Base-by-base conservation (phyloP, 108 stramenopile genomes). In the Cylindrotheca fusiformis region DNA sequence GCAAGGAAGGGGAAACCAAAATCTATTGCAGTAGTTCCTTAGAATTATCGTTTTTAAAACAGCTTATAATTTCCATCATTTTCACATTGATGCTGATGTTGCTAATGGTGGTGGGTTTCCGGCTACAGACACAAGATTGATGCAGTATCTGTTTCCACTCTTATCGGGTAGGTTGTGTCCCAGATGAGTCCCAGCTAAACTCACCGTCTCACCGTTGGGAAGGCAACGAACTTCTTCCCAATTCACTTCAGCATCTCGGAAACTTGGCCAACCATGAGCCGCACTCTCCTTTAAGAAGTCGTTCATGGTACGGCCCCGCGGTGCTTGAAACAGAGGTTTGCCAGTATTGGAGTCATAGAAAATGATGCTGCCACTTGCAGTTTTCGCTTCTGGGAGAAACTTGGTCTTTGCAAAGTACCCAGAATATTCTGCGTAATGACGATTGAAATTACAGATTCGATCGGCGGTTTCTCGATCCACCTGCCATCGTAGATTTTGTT, bases 111-210 rank as follows among this genome's bases (percentile, higher is more conserved):
- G n/a, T n/a, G 87, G 85, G 26, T 71, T 66, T 6, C 95, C 95
- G 2, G 95, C 95, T 27, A 94, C 82, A 66, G 81, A 83, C 5
- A 94, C 93, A 31, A 96, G 68, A 58, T 96, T 94, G 67, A 96
- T 94, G 60, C 95, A 96, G 51, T 95, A 95, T 32, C 94, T 65
- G 54, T 87, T 91, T 21, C 95, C 95, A 45, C 63, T 82, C n/a
- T 44, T 30, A 57, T 93, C 87, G 4, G 88, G 91, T 10, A 92
- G 51, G 51, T 92, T 92, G 72, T 88, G 87, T 10, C 91, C 67
- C 48, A 67, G 44, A 32, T 67, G 67, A n/a, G 67, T 67, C 33
- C 67, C 67, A 51, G 57, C 67, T 23, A 31, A 25, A 10, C 74
- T 76, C 4, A 95, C 90, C 20, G 82, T 62, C 65, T 93, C 91